Base-by-base conservation (phyloP, 2,329 filamentous ascomycete genomes). In the Microdochium bolleyi region DNA sequence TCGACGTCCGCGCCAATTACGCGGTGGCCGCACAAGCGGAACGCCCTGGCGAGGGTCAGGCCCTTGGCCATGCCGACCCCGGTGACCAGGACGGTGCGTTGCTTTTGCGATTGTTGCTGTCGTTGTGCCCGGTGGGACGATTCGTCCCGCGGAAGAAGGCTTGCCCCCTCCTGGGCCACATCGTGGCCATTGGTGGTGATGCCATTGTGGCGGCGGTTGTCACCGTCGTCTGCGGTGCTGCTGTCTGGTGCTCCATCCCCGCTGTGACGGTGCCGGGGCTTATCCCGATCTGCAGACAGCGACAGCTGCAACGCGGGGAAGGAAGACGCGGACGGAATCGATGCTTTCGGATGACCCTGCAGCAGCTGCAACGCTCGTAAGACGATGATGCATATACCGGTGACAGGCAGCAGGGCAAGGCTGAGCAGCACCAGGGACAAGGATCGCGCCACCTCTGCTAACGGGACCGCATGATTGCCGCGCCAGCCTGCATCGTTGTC, bases 61-160 rank as follows among this genome's bases (percentile, higher is more conserved):
- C 86, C 87, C 63, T 89, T 88, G 46, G 80, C 76, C 78, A 89
- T 91, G 48, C 82, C 81, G 2, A 90, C 75, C 2, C 88, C 87
- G 0, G 87, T 90, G 44, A 92, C 78, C 14, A 92, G 76, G 34
- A 91, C 71, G 0, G 78, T 87, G 52, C 55, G 55, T 24, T 48
- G 49, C 14, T 34, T 53, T 49, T 8, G 8, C 11, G 16, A 13
- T 37, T 10, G n/a, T 21, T n/a, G 22, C 21, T 46, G 41, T 46
- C 22, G 16, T 19, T n/a, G n/a, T n/a, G n/a, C n/a, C n/a, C n/a
- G n/a, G n/a, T n/a, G n/a, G n/a, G n/a, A n/a, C n/a, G n/a, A n/a
- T n/a, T n/a, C n/a, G n/a, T n/a, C n/a, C n/a, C n/a, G n/a, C n/a
- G n/a, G 41, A 19, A 22, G 41, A 16, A 46, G 16, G n/a, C n/a